Base-by-base conservation (phyloP, 371 early-diverging fungal species). In the Rhizomucor pusillus region DNA sequence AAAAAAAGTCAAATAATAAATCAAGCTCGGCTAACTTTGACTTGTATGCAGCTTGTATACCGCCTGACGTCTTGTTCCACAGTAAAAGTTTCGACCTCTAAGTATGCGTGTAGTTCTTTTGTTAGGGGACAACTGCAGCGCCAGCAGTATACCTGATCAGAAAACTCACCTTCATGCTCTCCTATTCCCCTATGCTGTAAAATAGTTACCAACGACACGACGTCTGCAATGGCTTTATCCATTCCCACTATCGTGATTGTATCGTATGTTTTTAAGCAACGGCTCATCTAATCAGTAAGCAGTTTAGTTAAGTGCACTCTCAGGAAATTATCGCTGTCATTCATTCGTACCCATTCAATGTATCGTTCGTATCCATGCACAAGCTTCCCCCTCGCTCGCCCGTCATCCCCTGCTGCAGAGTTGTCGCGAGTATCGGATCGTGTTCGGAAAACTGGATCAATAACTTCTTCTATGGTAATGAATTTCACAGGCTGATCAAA, bases 331-430 rank as follows among this genome's bases (percentile, higher is more conserved):
- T 46, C 4, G 13, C 25, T 10, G 16, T 34, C 19, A 34, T 5
- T 5, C 40, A 1, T 11, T 9, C 45, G 29, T 68, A 73, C 73
- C 71, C 71, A 74, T 39, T 63, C 66, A 41, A 74, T 57, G 36
- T 74, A 74, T 23, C 69, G 56, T 47, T 74, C 71, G 36, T 74
- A 74, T 7, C 71, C 75, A 52, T 74, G 75, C 19, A 64, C 62
- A n/a, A 68, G 37, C 34, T 47, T 47, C 51, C 37, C 41, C 48
- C 36, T 29, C 51, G 29, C 40, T 40, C 34, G 22, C 10, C 55
- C 36, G 5, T 23, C 6, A 7, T 36, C 53, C 52, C 41, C 41
- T 41, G 5, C 41, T 41, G 41, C 41, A 41, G 16, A 16, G 4
- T 4, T 41, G 40, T 39, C 34, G 2, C 14, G 13, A 5, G 40